phyloP scores from a whole-genome alignment of 495 filamentous ascomycete genomes.

The Jackrogersella multiformis region DNA sequence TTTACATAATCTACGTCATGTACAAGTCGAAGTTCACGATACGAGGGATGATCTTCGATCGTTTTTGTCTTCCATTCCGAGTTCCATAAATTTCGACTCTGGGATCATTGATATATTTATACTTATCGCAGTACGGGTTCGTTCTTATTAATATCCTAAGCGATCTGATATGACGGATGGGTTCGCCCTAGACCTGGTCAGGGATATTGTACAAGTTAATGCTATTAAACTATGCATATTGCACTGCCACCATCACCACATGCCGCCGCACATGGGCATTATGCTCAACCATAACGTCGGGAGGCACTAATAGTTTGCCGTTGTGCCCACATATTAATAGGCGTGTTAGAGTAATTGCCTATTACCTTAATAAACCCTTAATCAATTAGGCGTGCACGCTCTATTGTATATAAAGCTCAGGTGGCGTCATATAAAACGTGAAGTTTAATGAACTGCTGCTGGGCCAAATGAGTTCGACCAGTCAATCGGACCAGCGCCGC shows the following conservation, averaged over 20 bases:
- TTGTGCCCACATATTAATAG: neutral
- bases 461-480: neutral
- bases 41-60: conserved; percentile 41
- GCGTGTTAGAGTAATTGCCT: neutral
- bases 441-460: conserved; percentile 2
- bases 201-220: conserved; percentile 27
- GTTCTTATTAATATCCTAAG: conserved; percentile 35
- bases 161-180: conserved; percentile 38
- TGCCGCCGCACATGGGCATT: neutral
- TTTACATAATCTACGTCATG: conserved; percentile 12
- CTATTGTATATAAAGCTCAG: neutral
- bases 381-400: neutral
- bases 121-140: neutral
- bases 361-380: neutral
- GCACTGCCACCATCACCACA: neutral
- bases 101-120: conserved; percentile 16
- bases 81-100: conserved; percentile 16
- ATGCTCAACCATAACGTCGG: conserved; percentile 1
- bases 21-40: conserved; percentile 17
- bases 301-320: neutral
- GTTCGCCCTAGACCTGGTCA: conserved; percentile 9
- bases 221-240: conserved; percentile 32
- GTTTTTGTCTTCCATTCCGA: conserved; percentile 31
- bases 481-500: neutral
- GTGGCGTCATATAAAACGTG: conserved; percentile 5